phyloP scores from a whole-genome alignment of 768 basidiomycete species.

The Candolleomyces efflorescens region DNA sequence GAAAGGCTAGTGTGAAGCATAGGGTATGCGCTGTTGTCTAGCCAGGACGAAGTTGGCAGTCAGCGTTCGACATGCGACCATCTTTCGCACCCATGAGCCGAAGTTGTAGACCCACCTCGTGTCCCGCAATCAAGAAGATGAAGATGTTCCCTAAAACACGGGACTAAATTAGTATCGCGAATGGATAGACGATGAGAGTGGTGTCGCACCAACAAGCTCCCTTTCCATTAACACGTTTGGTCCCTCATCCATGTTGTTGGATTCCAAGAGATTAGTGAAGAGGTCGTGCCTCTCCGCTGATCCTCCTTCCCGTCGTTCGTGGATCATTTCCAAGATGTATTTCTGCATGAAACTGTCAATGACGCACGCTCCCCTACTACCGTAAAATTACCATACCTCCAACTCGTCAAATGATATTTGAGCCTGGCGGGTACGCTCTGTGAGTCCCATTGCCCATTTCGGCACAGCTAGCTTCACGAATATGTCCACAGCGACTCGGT shows the following conservation, averaged over 20 bases:
- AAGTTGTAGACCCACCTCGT: conserved; percentile 36
- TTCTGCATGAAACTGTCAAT: conserved; percentile 8
- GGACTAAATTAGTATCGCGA: not conserved
- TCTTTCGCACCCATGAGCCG: too few species aligned
- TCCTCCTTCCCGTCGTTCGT: conserved; percentile 31
- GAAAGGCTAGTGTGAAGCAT: conserved; percentile 31
- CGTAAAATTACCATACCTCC: conserved; percentile 22
- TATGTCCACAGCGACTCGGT: conserved; percentile 34
- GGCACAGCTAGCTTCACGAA: conserved; percentile 36
- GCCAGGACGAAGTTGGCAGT: not conserved
- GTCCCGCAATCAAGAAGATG: conserved; percentile 55
- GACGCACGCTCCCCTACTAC: not conserved
- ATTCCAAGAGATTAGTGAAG: conserved; percentile 47
- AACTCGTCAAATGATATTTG: conserved; percentile 40
- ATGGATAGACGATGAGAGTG: not conserved
- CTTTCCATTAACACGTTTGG: conserved; percentile 34
- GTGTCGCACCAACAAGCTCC: conserved; percentile 35
- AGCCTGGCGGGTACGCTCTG: conserved; percentile 25
- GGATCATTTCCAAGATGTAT: conserved; percentile 54
- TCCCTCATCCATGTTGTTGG: conserved; percentile 37
- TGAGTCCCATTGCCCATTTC: conserved; percentile 32
- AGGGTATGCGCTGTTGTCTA: conserved; percentile 33
- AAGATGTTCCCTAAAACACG: conserved; percentile 38
- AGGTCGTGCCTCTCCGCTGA: conserved; percentile 45
- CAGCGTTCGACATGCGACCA: too few species aligned